A percentile compares a stretch with the other conserved stretches of the same genome.
Evolutionary conservation across 2,329 filamentous ascomycete species (phyloP).

Genomic region (Epichloe festucae): DNA sequence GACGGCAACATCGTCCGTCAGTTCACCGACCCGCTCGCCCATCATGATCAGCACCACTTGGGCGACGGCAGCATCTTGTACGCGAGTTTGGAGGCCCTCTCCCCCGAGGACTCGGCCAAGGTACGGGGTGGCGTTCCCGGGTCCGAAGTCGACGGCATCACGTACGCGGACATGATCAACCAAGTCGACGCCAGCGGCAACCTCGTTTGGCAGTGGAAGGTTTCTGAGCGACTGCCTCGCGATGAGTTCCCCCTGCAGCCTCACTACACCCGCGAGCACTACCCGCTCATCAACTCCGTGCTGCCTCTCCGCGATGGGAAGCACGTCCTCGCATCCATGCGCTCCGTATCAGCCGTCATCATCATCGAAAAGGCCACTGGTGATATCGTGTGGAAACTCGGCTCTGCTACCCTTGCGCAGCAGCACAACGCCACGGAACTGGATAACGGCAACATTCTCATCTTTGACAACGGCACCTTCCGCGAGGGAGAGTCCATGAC

Average conservation of each 20-base stretch:
- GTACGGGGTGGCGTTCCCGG: conserved; percentile 16
- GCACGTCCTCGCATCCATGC: conserved; percentile 16
- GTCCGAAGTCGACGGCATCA: conserved; percentile 14
- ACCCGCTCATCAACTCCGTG: conserved; percentile 18
- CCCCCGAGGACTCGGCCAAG: conserved; percentile 12
- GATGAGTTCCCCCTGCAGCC: conserved; percentile 17
- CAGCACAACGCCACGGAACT: conserved; percentile 19
- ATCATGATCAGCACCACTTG: conserved; percentile 18
- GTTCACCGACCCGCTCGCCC: conserved; percentile 14
- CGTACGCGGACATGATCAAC: conserved; percentile 18
- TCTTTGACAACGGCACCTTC: conserved; percentile 19
- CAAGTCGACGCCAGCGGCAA: conserved; percentile 14
- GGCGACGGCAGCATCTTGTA: conserved; percentile 16
- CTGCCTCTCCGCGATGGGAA: conserved; percentile 16
- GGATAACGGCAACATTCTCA: conserved; percentile 18
- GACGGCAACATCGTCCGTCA: conserved; percentile 15
- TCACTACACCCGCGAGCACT: conserved; percentile 19
- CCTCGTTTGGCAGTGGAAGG: conserved; percentile 18
- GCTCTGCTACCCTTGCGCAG: conserved; percentile 13
- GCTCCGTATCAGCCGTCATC: conserved; percentile 16
- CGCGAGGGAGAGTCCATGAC: conserved; percentile 17
- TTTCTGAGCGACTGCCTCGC: conserved; percentile 14
- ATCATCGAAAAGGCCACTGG: conserved; percentile 16
- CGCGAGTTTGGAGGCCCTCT: conserved; percentile 15
- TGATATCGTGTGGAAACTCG: conserved; percentile 17